Evolutionary conservation across 202 grass and related monocot species (phyloP).

Genomic region (Miscanthus sacchariflorus): DNA sequence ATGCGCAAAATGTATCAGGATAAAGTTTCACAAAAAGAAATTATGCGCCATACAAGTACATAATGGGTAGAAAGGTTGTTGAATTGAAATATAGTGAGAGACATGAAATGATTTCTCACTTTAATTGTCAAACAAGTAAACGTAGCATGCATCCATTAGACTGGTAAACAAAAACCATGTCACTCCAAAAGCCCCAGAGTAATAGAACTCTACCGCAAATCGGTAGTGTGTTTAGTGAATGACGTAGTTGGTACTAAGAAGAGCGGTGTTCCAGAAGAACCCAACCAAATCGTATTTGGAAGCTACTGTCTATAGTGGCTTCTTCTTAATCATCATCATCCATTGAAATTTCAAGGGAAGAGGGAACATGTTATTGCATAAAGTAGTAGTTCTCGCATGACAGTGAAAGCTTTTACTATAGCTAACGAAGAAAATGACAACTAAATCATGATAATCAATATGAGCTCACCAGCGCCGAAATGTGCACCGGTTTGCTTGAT

Average conservation of each 20-base stretch:
- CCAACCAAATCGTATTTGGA: constrained; percentile 44
- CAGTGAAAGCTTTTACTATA: constrained; percentile 14
- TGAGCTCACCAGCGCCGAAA: too few species aligned
- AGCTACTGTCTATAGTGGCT: constrained; percentile 49
- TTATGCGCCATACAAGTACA: too few species aligned
- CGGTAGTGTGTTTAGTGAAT: constrained; percentile 53
- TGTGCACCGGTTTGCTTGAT: too few species aligned
- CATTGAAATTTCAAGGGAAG: constrained; percentile 44
- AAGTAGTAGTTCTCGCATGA: constrained; percentile 37
- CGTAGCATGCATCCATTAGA: constrained; percentile 47
- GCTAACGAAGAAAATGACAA: not conserved
- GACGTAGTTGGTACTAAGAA: constrained; percentile 33
- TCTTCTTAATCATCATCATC: constrained; percentile 49
- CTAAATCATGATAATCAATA: too few species aligned
- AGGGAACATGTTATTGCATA: constrained; percentile 42
- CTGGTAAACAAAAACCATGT: constrained; percentile 47
- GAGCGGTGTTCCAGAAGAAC: constrained; percentile 37
- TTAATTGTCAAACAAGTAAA: constrained; percentile 38
- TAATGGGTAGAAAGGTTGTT: constrained; percentile 1
- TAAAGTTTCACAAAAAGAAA: too few species aligned
- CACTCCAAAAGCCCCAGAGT: constrained; percentile 35
- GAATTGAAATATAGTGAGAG: too few species aligned
- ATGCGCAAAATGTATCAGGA: too few species aligned
- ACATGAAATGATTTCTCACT: not conserved
- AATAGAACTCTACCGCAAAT: constrained; percentile 52